Percentiles rank a stretch among this genome's conserved stretches.
Conservation (phyloP, 169 alveolate genomes). For the Cryptosporidium sp. region DNA sequence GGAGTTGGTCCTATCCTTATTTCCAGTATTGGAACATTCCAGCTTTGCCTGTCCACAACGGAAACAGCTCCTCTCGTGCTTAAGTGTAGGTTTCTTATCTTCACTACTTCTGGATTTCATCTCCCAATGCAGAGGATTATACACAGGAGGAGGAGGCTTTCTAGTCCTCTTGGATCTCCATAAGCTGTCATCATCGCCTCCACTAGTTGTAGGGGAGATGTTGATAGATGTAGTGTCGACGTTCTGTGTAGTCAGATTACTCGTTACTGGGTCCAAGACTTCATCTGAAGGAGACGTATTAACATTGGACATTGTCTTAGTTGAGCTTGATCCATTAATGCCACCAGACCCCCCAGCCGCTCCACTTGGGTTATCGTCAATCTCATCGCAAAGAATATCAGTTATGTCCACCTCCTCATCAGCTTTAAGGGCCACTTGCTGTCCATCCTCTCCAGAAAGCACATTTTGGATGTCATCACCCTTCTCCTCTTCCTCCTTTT, state of each 20-base stretch:
- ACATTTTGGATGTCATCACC: constrained; percentile 19
- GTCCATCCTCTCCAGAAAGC: neutral
- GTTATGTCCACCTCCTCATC: constrained; percentile 74
- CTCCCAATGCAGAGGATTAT: constrained; percentile 67
- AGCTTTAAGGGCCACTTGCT: neutral
- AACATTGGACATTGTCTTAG: neutral
- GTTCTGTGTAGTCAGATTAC: neutral
- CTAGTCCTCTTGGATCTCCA: constrained; percentile 74
- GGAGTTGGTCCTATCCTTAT: neutral
- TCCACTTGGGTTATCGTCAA: constrained; percentile 4
- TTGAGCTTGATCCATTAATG: neutral
- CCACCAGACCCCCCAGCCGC: neutral
- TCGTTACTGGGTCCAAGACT: neutral
- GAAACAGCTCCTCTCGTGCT: constrained; percentile 89
- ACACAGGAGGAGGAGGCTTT: constrained; percentile 74
- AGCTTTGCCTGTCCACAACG: constrained; percentile 87
- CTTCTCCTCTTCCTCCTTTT: constrained; percentile 55
- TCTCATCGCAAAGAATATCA: constrained; percentile 70
- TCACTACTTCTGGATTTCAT: constrained; percentile 76
- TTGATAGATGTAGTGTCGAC: constrained; percentile 15
- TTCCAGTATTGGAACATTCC: constrained; percentile 42
- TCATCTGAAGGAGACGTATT: constrained; percentile 64
- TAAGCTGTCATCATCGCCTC: constrained; percentile 49
- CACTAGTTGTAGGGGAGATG: constrained; percentile 53
- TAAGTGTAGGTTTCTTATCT: constrained; percentile 80